A percentile compares a stretch with the other conserved stretches of the same genome.
Conservation (phyloP, 306 rosid genomes). For the Malus sylvestris region DNA sequence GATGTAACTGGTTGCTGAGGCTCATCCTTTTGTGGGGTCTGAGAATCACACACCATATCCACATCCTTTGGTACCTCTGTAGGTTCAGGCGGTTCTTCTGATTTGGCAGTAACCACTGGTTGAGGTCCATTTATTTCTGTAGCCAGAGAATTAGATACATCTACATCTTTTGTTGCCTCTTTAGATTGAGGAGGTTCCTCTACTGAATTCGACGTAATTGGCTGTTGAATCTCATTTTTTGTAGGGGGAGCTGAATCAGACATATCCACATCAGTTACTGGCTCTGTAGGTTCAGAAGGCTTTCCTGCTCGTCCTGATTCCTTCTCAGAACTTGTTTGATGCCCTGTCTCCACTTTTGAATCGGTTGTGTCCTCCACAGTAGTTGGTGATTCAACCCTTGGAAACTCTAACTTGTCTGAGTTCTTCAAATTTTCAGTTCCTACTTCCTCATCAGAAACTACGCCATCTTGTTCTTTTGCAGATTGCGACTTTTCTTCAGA, state of each 20-base stretch:
- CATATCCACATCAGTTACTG: constrained; percentile 29
- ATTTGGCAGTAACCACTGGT: constrained; percentile 14
- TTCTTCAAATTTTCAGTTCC: constrained; percentile 31
- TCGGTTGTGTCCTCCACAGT: constrained; percentile 27
- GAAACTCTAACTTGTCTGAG: constrained; percentile 29
- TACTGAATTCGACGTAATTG: constrained; percentile 26
- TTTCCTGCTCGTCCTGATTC: constrained; percentile 33
- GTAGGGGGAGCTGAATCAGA: constrained; percentile 37
- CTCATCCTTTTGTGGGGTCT: constrained; percentile 28
- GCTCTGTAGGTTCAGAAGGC: constrained; percentile 27
- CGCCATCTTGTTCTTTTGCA: constrained; percentile 32
- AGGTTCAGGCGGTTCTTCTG: constrained; percentile 30
- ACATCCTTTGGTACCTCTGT: constrained; percentile 36
- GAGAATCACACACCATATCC: constrained; percentile 38
- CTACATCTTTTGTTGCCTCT: constrained; percentile 29
- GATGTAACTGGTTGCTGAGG: constrained; percentile 33
- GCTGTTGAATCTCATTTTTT: constrained; percentile 36
- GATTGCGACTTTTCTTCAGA: constrained; percentile 34
- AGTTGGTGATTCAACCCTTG: constrained; percentile 32
- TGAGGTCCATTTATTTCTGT: constrained; percentile 18
- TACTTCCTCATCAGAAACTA: constrained; percentile 21
- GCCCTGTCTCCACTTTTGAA: constrained; percentile 37
- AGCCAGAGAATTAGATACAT: constrained; percentile 27
- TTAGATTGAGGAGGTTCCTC: constrained; percentile 25
- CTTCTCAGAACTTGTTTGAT: constrained; percentile 35